Evolutionary conservation across 306 rosid genomes (phyloP).

Genomic region (Prunus fruticosa): DNA sequence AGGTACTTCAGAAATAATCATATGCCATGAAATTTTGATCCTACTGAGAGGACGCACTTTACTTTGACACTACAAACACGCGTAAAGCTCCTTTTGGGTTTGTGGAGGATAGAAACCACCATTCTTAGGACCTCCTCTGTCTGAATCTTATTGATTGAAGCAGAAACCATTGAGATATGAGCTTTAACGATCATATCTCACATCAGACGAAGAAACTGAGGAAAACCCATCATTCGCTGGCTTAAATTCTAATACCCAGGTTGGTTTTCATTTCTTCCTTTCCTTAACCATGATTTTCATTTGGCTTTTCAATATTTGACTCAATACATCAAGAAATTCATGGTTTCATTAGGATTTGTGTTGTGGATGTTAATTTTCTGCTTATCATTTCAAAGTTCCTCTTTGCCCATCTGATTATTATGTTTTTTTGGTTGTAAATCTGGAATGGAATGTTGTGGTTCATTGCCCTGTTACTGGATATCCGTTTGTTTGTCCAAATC

Average conservation of each 20-base stretch:
- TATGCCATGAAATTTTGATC: not conserved
- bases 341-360: not conserved
- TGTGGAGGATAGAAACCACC: not conserved
- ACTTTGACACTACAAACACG: constrained; percentile 10
- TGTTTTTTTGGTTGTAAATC: not conserved
- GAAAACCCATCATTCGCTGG: constrained; percentile 10
- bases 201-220: constrained; percentile 7
- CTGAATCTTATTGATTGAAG: not conserved
- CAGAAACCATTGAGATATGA: not conserved
- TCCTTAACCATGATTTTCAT: not conserved
- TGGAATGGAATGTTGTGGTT: not conserved
- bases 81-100: constrained; percentile 20
- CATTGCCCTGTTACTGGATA: not conserved
- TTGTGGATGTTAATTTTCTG: not conserved
- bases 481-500: not conserved
- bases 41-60: not conserved
- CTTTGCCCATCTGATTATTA: not conserved
- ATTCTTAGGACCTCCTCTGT: constrained; percentile 8
- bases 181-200: not conserved
- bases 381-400: not conserved
- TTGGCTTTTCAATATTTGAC: not conserved
- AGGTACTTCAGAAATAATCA: not conserved
- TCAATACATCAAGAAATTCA: not conserved
- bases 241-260: constrained; percentile 17
- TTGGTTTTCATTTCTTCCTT: constrained; percentile 13